Evolutionary conservation across 2,329 filamentous ascomycete genomes (phyloP), one percentile per base, ranked within the genome.

Genomic region (Diplodia seriata): DNA sequence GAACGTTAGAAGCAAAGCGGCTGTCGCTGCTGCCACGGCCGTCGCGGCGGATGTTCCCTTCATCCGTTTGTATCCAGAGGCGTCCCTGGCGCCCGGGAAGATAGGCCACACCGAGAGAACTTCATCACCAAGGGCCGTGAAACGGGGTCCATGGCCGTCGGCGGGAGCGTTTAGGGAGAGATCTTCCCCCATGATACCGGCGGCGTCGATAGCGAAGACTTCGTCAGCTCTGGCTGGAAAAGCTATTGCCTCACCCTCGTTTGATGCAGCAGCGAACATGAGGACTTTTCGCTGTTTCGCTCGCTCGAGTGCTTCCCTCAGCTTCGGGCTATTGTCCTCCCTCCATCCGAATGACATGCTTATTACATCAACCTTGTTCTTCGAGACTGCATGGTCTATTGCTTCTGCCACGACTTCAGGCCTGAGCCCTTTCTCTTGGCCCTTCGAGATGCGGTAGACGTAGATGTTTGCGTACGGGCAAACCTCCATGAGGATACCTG

Each of bases 331-430:
- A 14, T 26, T 43, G 15, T 65, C 23, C 55, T 43, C 36, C 43
- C 54, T 50, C 70, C 68, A 70, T 3, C 70, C 70, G 18, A 72
- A 65, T 23, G 55, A 67, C 64, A 72, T 70, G 36, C 66, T 71
- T 6, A 72, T 62, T 14, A 72, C 70, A 11, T 72, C 70, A 2
- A 71, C 68, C 18, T 69, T 68, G 49, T 63, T 64, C 43, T 29
- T 36, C 36, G 68, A 55, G 12, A 72, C 65, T 15, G 71, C 71
- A 51, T 72, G 68, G 1, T 29, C n/a, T 2, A 72, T 56, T 26
- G 70, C 70, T 4, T 67, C 66, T n/a, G 57, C 66, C 0, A 70
- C 70, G 31, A 63, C 12, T 7, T 59, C 26, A 1, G 26, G 54
- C 8, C 66, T 8, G n/a, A 71, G 62, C 5, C 5, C 31, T 31